Evolutionary conservation across 441 rosid species (phyloP), one percentile per base, ranked within the genome.

Genomic region (Gossypium aridum): DNA sequence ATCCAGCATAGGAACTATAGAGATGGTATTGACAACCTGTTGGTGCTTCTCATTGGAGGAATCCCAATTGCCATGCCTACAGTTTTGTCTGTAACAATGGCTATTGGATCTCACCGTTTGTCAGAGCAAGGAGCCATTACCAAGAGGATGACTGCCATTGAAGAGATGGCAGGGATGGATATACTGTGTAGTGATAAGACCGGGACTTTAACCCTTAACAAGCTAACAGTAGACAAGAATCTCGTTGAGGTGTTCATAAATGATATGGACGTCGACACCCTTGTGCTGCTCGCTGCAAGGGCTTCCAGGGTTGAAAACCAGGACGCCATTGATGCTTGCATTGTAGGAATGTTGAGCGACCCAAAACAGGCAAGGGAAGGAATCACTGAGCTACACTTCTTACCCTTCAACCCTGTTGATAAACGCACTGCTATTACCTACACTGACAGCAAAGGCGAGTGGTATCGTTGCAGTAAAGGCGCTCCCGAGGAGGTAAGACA

Each of bases 101-200:
- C 99, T 47, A 91, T 95, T 80, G 99, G 99, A 0, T 93, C 96
- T 34, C 98, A 95, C 56, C 90, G 96, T 28, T 86, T 95, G 17
- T 87, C 97, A 0, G 76, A 91, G 76, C 99, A 95, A 85, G 99
- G 99, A 64, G 99, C 99, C 77, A 95, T 95, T 73, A 95, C 98
- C 7, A 95, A 95, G 81, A 87, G 98, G 80, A 93, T 95, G 99
- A 95, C 98, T 2, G 99, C 98, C 20, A 95, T 95, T 39, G 97
- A 95, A 80, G 99, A 93, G 85, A 88, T 94, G 97, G 97, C 98
- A 2, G 97, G 98, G n/a, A 94, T 94, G 98, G 98, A 94, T 78
- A 92, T 94, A 69, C 83, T 94, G 0, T 94, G 99, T 83, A 93
- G 99, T 75, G 99, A 95, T 64, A 95, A 95, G 78, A 95, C 98